phyloP scores from a whole-genome alignment of 169 alveolate species.

The Eimeria brunetti region DNA sequence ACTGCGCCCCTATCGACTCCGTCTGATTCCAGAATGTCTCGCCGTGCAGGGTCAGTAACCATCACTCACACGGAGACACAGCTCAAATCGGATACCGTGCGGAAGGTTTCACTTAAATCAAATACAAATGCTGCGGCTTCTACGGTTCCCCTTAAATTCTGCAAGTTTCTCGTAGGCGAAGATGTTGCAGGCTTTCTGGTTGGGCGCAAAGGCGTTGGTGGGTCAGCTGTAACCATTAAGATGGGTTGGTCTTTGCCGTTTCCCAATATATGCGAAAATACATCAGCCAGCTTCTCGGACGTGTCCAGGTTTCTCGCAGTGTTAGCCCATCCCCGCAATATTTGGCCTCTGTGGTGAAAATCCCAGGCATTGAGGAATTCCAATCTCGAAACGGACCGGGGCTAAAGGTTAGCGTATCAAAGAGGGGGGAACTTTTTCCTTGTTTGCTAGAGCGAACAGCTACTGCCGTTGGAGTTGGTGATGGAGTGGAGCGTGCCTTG shows the following conservation, averaged over 20 bases:
- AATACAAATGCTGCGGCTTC: not conserved
- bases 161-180: conserved; percentile 79
- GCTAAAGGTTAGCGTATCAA: conserved; percentile 66
- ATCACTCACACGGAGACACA: not conserved
- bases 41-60: conserved; percentile 17
- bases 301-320: conserved; percentile 4
- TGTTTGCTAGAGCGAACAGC: conserved; percentile 75
- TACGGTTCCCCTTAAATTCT: conserved; percentile 43
- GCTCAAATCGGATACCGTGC: not conserved
- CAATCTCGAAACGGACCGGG: conserved; percentile 79
- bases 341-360: not conserved
- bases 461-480: conserved; percentile 78
- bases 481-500: conserved; percentile 68
- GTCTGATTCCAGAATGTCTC: not conserved
- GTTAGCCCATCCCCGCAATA: not conserved
- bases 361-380: conserved; percentile 75
- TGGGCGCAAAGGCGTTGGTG: conserved; percentile 76
- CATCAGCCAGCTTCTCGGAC: not conserved
- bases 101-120: not conserved
- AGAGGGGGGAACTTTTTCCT: conserved; percentile 77
- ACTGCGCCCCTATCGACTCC: not conserved
- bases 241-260: not conserved
- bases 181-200: conserved; percentile 79
- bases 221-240: not conserved
- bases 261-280: not conserved